Evolutionary conservation across 2,329 filamentous ascomycete genomes (phyloP).

Genomic region (Ophiostoma tasmaniense): DNA sequence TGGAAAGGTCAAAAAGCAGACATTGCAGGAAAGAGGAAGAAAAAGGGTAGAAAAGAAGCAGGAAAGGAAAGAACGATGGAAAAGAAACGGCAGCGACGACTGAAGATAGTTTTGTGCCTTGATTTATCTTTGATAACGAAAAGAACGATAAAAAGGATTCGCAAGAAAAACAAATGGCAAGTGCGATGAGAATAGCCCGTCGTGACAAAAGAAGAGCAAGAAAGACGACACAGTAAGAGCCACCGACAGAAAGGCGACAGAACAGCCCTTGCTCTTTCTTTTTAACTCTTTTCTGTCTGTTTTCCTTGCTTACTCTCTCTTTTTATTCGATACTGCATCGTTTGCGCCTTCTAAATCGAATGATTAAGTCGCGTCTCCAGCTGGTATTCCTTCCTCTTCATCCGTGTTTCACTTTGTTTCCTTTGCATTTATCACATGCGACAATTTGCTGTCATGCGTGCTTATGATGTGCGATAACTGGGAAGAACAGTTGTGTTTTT

Average conservation of each 20-base stretch:
- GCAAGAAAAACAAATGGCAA: neutral
- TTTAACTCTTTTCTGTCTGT: neutral
- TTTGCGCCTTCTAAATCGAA: neutral
- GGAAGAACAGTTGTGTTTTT: neutral
- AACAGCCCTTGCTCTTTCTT: neutral
- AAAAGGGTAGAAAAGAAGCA: neutral
- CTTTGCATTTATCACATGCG: neutral
- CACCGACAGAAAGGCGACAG: neutral
- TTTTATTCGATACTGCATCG: neutral
- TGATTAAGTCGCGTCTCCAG: no score
- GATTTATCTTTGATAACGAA: neutral
- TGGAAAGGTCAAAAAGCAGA: neutral
- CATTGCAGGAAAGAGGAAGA: neutral
- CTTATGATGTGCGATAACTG: neutral
- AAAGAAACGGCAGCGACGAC: conserved; percentile 10
- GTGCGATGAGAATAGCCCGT: neutral
- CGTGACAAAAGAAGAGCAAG: neutral
- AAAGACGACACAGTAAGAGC: neutral
- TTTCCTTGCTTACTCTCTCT: neutral
- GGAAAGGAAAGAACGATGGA: neutral
- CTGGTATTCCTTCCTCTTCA: neutral
- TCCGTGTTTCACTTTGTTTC: neutral
- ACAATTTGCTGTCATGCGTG: neutral
- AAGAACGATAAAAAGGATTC: neutral
- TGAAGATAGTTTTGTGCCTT: neutral